Conservation (phyloP, 2,329 filamentous ascomycete genomes). For the Calonectria leucothoes region DNA sequence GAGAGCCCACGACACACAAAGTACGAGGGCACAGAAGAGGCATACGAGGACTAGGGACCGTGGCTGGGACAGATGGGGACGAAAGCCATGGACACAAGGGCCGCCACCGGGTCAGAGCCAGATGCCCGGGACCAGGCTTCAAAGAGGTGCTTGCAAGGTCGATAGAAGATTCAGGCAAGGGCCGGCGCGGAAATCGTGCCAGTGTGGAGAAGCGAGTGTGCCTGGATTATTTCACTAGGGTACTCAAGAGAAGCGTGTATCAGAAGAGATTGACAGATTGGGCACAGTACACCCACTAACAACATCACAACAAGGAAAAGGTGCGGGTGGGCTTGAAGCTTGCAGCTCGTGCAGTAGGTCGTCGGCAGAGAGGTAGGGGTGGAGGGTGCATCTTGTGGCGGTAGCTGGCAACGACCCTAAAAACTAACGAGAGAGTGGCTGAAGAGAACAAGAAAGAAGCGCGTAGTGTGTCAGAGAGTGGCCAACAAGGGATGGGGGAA, state of each 20-base stretch:
- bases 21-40: slow-evolving; percentile 6
- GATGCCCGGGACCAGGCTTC: slow-evolving; percentile 29
- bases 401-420: slow-evolving; percentile 16
- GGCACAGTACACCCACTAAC: slow-evolving; percentile 23
- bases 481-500: slow-evolving; percentile 41
- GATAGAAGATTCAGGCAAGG: slow-evolving; percentile 36
- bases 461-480: slow-evolving; percentile 32
- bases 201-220: slow-evolving; percentile 55
- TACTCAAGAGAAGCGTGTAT: slow-evolving; percentile 51
- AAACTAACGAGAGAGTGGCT: slow-evolving; percentile 35
- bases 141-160: slow-evolving; percentile 18
- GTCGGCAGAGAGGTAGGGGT: slow-evolving; percentile 16
- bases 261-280: slow-evolving; percentile 52
- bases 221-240: slow-evolving; percentile 57
- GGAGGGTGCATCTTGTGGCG: slow-evolving; percentile 10
- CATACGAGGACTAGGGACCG: slow-evolving; percentile 8
- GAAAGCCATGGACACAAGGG: slow-evolving; percentile 26
- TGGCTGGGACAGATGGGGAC: slow-evolving; percentile 8
- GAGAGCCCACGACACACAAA: slow-evolving; percentile 14
- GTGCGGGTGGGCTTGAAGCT: slow-evolving; percentile 12
- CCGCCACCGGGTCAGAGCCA: slow-evolving; percentile 26
- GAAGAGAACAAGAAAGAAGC: slow-evolving; percentile 29
- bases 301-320: slow-evolving; percentile 5
- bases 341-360: slow-evolving; percentile 7
- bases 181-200: slow-evolving; percentile 35